phyloP scores from a whole-genome alignment of 2,329 filamentous ascomycete species.

The Ophiocordyceps camponoti-rufipedis region DNA sequence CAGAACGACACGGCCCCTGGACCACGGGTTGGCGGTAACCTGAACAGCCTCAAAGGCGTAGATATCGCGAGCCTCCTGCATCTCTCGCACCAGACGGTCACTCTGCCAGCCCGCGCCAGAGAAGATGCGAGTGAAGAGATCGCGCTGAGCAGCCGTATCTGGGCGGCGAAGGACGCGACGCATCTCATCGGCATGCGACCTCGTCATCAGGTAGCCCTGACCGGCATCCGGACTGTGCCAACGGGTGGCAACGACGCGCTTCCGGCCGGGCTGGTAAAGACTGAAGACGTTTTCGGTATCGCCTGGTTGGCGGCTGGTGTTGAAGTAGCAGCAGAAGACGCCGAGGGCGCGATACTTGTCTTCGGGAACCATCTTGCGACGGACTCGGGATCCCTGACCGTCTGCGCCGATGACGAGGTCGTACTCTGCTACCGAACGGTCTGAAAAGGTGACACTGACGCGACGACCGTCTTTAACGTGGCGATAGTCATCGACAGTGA shows the following conservation, averaged over 20 bases:
- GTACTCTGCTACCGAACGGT: conserved; percentile 22
- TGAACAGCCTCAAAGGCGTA: conserved; percentile 23
- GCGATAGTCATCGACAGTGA: conserved; percentile 10
- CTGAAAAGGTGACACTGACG: conserved; percentile 21
- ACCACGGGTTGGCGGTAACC: conserved; percentile 19
- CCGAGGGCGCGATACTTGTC: conserved; percentile 8
- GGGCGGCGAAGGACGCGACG: conserved; percentile 6
- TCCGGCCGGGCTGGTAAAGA: conserved; percentile 14
- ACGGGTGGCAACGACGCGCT: conserved; percentile 13
- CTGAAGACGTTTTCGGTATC: conserved; percentile 7
- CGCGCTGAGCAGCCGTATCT: conserved; percentile 16
- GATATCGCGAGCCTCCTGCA: conserved; percentile 20
- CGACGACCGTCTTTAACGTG: conserved; percentile 9
- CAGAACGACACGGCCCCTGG: conserved; percentile 18
- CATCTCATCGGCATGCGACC: conserved; percentile 12
- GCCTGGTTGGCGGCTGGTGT: conserved; percentile 11
- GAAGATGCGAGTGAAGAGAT: conserved; percentile 19
- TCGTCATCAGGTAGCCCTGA: conserved; percentile 8
- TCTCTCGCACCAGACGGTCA: conserved; percentile 15
- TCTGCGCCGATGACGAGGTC: conserved; percentile 38
- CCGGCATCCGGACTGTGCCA: conserved; percentile 7
- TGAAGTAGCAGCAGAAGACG: conserved; percentile 20
- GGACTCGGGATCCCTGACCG: conserved; percentile 15
- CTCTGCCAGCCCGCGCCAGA: conserved; percentile 26
- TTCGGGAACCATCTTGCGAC: conserved; percentile 10